Evolutionary conservation across 1,139 yeast species (phyloP).

Genomic region (Sugiyamaella novakii): DNA sequence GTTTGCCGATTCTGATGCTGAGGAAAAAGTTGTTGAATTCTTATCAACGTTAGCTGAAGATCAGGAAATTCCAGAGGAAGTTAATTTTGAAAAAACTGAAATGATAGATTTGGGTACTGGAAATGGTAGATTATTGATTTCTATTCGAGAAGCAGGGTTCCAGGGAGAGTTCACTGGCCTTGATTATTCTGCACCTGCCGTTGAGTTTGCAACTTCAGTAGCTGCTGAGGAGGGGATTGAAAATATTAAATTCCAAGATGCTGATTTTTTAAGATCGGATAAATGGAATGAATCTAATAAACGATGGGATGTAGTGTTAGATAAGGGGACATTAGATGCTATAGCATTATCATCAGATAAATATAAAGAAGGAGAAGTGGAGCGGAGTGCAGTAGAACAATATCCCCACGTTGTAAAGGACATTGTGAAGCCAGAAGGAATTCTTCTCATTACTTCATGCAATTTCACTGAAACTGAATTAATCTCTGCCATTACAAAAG

Average conservation of each 20-base stretch:
- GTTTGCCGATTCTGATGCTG: conserved; percentile 95
- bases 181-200: conserved; percentile 82
- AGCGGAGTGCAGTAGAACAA: conserved; percentile 56
- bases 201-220: conserved; percentile 67
- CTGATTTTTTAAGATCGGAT: conserved; percentile 45
- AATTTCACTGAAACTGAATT: conserved; percentile 86
- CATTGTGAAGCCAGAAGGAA: conserved; percentile 51
- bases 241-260: conserved; percentile 50
- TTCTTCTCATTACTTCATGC: conserved; percentile 83
- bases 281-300: conserved; percentile 44
- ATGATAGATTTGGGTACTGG: conserved; percentile 93
- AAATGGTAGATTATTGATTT: conserved; percentile 84
- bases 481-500: conserved; percentile 51
- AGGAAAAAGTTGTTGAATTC: conserved; percentile 72
- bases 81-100: conserved; percentile 37
- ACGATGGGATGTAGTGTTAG: conserved; percentile 72
- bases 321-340: conserved; percentile 96
- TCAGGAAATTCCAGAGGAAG: conserved; percentile 27
- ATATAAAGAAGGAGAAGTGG: conserved; percentile 43
- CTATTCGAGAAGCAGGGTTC: conserved; percentile 63
- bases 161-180: conserved; percentile 62
- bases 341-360: conserved; percentile 76
- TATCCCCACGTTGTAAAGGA: conserved; percentile 65
- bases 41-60: conserved; percentile 48
- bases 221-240: conserved; percentile 47